Base-by-base conservation (phyloP, 2,329 filamentous ascomycete genomes). In the Botrytis galanthina region DNA sequence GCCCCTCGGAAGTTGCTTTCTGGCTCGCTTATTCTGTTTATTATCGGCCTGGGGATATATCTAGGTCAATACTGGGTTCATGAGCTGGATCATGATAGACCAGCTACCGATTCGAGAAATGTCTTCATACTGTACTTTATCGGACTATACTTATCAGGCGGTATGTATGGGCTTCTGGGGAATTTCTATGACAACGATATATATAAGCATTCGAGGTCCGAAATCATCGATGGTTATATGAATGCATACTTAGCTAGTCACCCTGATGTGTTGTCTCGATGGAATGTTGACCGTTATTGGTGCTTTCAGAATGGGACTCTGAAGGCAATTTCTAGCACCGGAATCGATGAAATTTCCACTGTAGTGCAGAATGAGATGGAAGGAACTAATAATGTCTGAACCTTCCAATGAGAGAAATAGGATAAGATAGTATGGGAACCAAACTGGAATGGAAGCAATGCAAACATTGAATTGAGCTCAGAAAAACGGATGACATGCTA, bases 371-470 rank as follows among this genome's bases (percentile, higher is more conserved):
- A 20, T 42, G 37, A 26, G 62, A 42, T 44, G 14, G 35, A 18
- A 7, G 35, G 1, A 7, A 37, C 3, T 0, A 29, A n/a, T 16
- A 62, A 18, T 3, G 60, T 62, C 7, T 62, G 14, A 62, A 26
- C 0, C 6, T 18, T 39, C 3, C 3, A n/a, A 2, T 2, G 12
- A 7, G 26, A n/a, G 1, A n/a, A n/a, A 7, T n/a, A 14, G 5
- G 2, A 54, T n/a, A 54, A 16, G 12, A 3, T 26, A 16, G 48
- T 14, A 12, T 54, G 12, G 12, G 12, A 6, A 14, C 26, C 16
- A 1, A 14, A 3, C 3, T n/a, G 5, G 26, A 16, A 51, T 14
- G 14, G 26, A 5, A 54, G 16, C 5, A n/a, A 16, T 16, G 4
- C 26, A 16, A n/a, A 51, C 7, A 14, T 14, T 16, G 8, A 54